These are phyloP conservation scores for Phytophthora palmivora DNA, from an alignment of 352 stramenopile genomes.

Conservation along the genomic window DNA sequence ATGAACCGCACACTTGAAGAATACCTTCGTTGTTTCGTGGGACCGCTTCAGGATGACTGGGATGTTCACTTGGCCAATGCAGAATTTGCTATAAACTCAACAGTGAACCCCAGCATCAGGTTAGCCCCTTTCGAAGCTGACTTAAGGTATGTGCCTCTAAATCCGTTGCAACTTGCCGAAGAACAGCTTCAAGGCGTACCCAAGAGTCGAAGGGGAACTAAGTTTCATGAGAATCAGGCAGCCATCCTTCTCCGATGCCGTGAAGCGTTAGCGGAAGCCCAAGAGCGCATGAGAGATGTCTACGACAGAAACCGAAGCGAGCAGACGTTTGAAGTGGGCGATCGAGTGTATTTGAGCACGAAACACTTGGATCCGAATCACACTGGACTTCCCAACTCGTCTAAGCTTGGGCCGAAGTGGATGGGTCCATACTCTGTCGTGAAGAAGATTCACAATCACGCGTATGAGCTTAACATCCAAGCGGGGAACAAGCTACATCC, in stretches of 20 bases:
- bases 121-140: constrained; percentile 2
- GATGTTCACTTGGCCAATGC: constrained; percentile 1
- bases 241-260: neutral
- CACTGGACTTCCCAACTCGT: neutral
- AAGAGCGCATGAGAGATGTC: neutral
- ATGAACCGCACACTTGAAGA: constrained; percentile 6
- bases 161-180: constrained; percentile 3
- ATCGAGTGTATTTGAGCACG: neutral
- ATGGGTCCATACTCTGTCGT: neutral
- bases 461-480: constrained; percentile 22
- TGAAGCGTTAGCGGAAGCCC: neutral
- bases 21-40: constrained; percentile 4
- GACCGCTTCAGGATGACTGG: constrained; percentile 5
- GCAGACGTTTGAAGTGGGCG: neutral
- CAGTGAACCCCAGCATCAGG: neutral
- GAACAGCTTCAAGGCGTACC: neutral
- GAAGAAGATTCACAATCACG: neutral
- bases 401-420: neutral
- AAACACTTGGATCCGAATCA: neutral
- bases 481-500: constrained; percentile 8
- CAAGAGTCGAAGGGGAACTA: neutral
- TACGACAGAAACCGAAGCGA: neutral
- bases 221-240: neutral
- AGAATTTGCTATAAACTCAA: constrained; percentile 3
- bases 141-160: neutral